phyloP scores from a whole-genome alignment of 768 basidiomycete genomes.

The Melanogaster broomeanus region DNA sequence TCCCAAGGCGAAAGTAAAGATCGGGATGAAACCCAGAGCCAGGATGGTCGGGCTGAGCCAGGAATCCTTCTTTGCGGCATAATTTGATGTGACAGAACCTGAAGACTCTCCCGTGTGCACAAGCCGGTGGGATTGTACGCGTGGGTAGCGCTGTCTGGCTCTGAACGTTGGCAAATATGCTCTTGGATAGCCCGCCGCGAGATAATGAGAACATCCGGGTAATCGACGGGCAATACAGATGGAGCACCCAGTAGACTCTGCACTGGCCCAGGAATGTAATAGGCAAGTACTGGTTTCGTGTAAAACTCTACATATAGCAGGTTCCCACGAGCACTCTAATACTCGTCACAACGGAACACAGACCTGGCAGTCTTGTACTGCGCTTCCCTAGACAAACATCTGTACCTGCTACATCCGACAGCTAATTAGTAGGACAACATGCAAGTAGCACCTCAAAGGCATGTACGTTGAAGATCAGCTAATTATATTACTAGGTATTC shows the following conservation, averaged over 20 bases:
- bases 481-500: conserved; percentile 29
- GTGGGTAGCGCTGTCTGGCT: conserved; percentile 8
- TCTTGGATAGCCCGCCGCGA: conserved; percentile 14
- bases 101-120: conserved; percentile 17
- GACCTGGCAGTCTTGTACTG: conserved; percentile 5
- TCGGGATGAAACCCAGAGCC: conserved; percentile 80
- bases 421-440: conserved; percentile 16
- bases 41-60: conserved; percentile 72
- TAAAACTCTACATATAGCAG: no score
- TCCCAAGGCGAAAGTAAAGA: conserved; percentile 88
- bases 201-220: conserved; percentile 19
- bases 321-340: conserved; percentile 22
- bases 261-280: no score
- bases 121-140: conserved; percentile 7
- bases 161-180: conserved; percentile 4
- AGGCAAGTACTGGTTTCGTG: no score
- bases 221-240: neutral
- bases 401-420: neutral
- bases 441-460: conserved; percentile 20
- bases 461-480: conserved; percentile 4
- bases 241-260: no score
- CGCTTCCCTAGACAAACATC: conserved; percentile 4
- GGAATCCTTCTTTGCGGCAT: conserved; percentile 59
- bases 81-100: conserved; percentile 41
- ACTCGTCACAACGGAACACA: neutral